A percentile compares a stretch with the other conserved stretches of the same genome.
These are phyloP conservation scores for Umbelopsis ramanniana DNA, from an alignment of 192 early-diverging fungal species.

Conservation along the genomic window DNA sequence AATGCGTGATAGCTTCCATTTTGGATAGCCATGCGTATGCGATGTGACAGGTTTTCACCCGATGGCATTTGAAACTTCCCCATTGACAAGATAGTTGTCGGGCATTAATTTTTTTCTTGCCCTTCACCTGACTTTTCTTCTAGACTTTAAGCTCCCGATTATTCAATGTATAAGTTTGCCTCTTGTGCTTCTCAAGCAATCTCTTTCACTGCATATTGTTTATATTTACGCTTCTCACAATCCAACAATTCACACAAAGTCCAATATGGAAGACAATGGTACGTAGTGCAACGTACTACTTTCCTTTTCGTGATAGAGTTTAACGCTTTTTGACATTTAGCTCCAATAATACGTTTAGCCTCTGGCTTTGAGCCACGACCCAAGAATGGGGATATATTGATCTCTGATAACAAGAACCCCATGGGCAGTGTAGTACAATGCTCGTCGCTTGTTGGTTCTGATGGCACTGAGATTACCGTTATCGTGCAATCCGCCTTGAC, in stretches of 20 bases:
- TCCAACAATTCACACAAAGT: no score
- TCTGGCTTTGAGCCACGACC: constrained; percentile 33
- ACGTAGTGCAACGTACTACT: constrained; percentile 43
- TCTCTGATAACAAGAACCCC: neutral
- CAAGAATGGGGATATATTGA: constrained; percentile 18
- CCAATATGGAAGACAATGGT: constrained; percentile 39
- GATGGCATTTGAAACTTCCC: constrained; percentile 7
- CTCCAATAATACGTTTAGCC: constrained; percentile 27
- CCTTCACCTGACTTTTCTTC: constrained; percentile 19
- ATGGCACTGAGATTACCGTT: constrained; percentile 30
- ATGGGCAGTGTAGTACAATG: constrained; percentile 22
- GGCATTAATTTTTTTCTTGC: constrained; percentile 7
- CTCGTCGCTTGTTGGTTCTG: constrained; percentile 19
- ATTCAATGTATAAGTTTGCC: constrained; percentile 7
- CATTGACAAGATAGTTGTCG: neutral
- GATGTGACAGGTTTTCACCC: constrained; percentile 1
- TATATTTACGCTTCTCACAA: neutral
- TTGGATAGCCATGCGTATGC: neutral
- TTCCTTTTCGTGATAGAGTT: neutral
- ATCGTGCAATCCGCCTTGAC: constrained; percentile 19
- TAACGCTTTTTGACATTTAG: constrained; percentile 24
- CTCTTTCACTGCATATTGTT: neutral
- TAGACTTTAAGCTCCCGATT: neutral
- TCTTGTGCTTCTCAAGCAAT: neutral
- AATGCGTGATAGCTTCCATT: neutral